These are phyloP conservation scores for Solanum clarkiae DNA, from an alignment of 257 asterid species.

Conservation along the genomic window DNA sequence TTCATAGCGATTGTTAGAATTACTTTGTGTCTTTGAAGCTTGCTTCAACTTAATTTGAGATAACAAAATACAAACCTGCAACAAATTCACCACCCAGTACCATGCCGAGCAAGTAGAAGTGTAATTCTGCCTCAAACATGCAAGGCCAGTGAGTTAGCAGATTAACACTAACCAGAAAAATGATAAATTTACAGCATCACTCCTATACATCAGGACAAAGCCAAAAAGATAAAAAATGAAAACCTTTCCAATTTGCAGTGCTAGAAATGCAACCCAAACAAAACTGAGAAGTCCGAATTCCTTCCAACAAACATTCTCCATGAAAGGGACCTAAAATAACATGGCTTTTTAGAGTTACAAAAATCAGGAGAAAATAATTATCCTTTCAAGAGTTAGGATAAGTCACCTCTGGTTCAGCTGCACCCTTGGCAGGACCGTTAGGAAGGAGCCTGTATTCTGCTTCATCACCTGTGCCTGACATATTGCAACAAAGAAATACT, in stretches of 20 bases:
- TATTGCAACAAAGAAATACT: not conserved
- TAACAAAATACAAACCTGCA: conserved; percentile 45
- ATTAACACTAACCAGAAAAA: not conserved
- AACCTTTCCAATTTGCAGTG: conserved; percentile 72
- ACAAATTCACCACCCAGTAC: conserved; percentile 86
- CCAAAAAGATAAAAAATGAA: not conserved
- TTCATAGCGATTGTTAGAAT: not conserved
- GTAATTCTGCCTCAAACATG: conserved; percentile 37
- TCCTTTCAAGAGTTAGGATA: not conserved
- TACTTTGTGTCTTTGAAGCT: not conserved
- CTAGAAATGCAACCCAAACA: conserved; percentile 81
- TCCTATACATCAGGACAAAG: not conserved
- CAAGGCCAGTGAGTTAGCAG: conserved; percentile 1
- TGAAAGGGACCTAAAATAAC: conserved; percentile 37
- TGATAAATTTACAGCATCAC: not conserved
- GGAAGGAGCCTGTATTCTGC: conserved; percentile 81
- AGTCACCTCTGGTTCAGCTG: conserved; percentile 46
- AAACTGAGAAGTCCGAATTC: conserved; percentile 73
- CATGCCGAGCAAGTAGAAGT: conserved; percentile 50
- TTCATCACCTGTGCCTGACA: conserved; percentile 40
- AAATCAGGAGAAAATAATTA: not conserved
- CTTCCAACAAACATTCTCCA: conserved; percentile 88
- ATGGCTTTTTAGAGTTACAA: not conserved
- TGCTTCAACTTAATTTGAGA: not conserved
- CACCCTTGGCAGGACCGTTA: conserved; percentile 42